Percentiles rank a stretch among this genome's conserved stretches.
Evolutionary conservation across 2,329 filamentous ascomycete genomes (phyloP).

Genomic region (Ilyonectria robusta): DNA sequence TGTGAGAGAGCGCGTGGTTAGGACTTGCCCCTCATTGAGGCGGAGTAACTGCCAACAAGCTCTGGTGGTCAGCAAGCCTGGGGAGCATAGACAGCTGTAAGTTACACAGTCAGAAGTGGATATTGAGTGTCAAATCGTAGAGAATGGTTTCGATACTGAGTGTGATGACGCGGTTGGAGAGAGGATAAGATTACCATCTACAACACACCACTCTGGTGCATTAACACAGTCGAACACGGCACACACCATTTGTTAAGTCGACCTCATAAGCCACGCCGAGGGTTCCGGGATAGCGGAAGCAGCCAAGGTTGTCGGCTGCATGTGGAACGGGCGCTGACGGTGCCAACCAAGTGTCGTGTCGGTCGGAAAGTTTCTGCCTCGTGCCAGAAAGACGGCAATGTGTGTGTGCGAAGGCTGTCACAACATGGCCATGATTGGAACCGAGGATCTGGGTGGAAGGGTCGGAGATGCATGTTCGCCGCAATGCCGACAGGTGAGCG

Average conservation of each 20-base stretch:
- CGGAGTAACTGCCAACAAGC: conserved; percentile 2
- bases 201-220: background rate
- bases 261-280: conserved; percentile 38
- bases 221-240: background rate
- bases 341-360: conserved; percentile 19
- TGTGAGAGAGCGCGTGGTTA: background rate
- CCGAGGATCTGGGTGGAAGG: conserved; percentile 19
- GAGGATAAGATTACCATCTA: background rate
- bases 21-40: background rate
- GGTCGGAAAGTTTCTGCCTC: conserved; percentile 21
- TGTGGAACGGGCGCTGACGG: conserved; percentile 19
- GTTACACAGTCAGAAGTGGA: conserved; percentile 6
- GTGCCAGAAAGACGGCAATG: background rate
- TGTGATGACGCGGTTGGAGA: background rate
- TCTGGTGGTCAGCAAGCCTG: conserved; percentile 23
- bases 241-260: conserved; percentile 16
- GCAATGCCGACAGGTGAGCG: conserved; percentile 4
- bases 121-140: background rate
- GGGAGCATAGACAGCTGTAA: background rate
- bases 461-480: conserved; percentile 9
- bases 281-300: conserved; percentile 34
- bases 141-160: background rate
- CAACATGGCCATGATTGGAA: background rate
- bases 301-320: conserved; percentile 17
- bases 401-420: background rate